Percentiles rank a stretch among this genome's conserved stretches.
phyloP scores from a whole-genome alignment of 306 rosid species.

The Cicer cuneatum region DNA sequence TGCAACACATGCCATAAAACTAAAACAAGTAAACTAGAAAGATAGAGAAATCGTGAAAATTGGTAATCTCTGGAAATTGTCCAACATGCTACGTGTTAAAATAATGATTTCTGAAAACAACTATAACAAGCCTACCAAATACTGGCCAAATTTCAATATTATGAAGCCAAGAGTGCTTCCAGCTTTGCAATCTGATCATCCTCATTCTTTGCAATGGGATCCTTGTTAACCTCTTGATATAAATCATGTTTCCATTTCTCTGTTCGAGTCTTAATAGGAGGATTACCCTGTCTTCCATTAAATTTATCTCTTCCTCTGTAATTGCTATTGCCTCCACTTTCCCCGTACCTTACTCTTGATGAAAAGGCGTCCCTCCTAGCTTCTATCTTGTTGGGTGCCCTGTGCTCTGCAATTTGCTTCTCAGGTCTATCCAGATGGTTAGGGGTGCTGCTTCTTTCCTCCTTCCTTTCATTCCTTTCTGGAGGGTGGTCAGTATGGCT shows the following conservation, averaged over 20 bases:
- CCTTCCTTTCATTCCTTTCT: conserved; percentile 68
- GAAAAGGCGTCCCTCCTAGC: conserved; percentile 59
- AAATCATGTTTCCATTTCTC: conserved; percentile 96
- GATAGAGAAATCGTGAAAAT: conserved; percentile 24
- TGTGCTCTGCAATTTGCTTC: conserved; percentile 58
- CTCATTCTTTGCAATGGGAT: conserved; percentile 80
- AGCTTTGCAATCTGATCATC: conserved; percentile 94
- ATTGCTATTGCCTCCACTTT: conserved; percentile 50
- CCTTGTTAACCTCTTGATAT: conserved; percentile 74
- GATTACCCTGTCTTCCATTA: conserved; percentile 60
- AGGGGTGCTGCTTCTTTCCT: conserved; percentile 61
- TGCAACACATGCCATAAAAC: conserved; percentile 21
- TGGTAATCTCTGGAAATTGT: conserved; percentile 35
- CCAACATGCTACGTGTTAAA: conserved; percentile 23
- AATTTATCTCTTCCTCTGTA: conserved; percentile 70
- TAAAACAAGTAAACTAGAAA: conserved; percentile 30
- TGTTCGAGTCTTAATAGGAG: conserved; percentile 49
- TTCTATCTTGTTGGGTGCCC: conserved; percentile 54
- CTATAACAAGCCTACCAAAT: conserved; percentile 14
- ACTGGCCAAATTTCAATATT: conserved; percentile 42
- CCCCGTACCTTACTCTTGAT: conserved; percentile 66
- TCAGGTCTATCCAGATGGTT: conserved; percentile 59
- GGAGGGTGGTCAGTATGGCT: conserved; percentile 49
- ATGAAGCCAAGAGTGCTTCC: conserved; percentile 85
- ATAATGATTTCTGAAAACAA: not conserved